These are phyloP conservation scores for Senecio squalidus DNA, from an alignment of 140 eudicot species.

Conservation along the genomic window DNA sequence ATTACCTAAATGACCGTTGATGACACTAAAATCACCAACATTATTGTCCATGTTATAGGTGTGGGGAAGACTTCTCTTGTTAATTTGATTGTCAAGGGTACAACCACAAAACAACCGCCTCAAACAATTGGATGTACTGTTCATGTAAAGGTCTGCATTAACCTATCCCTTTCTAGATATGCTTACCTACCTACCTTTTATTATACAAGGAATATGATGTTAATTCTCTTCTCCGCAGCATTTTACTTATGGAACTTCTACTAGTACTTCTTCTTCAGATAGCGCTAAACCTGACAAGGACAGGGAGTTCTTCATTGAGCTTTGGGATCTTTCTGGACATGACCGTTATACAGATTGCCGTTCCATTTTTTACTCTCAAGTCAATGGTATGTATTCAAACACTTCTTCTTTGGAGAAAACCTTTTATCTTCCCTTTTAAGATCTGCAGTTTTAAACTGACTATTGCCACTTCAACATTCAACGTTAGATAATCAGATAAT, in stretches of 20 bases:
- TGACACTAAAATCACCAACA: no score
- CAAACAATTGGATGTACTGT: slow-evolving; percentile 93
- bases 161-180: neutral
- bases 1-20: no score
- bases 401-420: slow-evolving; percentile 11
- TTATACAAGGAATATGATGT: slow-evolving; percentile 7
- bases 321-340: slow-evolving; percentile 98
- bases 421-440: no score
- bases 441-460: neutral
- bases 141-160: slow-evolving; percentile 59
- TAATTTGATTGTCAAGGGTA: slow-evolving; percentile 80
- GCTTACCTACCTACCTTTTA: neutral
- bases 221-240: slow-evolving; percentile 52
- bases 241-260: slow-evolving; percentile 68
- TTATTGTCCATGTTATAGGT: slow-evolving; percentile 43
- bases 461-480: neutral
- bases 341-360: slow-evolving; percentile 92
- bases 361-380: slow-evolving; percentile 92
- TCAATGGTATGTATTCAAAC: slow-evolving; percentile 58
- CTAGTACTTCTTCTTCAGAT: slow-evolving; percentile 86
- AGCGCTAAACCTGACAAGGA: slow-evolving; percentile 71
- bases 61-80: slow-evolving; percentile 97
- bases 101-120: slow-evolving; percentile 59
- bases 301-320: slow-evolving; percentile 89
- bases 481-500: neutral